Evolutionary conservation across 257 asterid genomes (phyloP), one percentile per base, ranked within the genome.

Genomic region (Perilla frutescens): DNA sequence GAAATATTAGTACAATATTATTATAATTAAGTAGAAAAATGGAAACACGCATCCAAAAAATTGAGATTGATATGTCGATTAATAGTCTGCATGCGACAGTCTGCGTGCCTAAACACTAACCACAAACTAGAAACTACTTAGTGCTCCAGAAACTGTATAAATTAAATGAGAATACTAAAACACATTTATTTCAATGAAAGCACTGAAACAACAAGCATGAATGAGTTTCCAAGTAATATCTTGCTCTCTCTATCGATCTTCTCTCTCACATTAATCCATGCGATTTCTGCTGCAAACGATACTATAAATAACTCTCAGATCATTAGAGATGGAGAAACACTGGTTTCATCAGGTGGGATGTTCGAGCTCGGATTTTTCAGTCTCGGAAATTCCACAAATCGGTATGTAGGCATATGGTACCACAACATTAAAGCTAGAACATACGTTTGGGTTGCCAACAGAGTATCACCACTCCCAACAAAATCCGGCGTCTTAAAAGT

Each of bases 331-430:
- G 66, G 66, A 13, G 66, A 61, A 6, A 61, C 66, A 1, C 3
- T 61, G 32, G 49, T 34, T 61, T 61, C 66, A 61, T 61, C 66
- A 6, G 66, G 49, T n/a, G 66, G 34, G 9, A 7, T 37, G 66
- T 61, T 61, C 6, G 66, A 61, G 8, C 49, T 61, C 2, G 72
- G 72, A 8, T 49, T 61, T 39, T 61, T 37, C 48, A 61, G 13
- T 8, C 26, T 29, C 4, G 45, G 48, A 37, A 61, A 61, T 7
- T 61, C 66, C 1, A 5, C 49, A 5, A 61, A 61, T 3, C 49
- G 66, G 49, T 61, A 61, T 7, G 3, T 61, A 4, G 72, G 61
- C 10, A 14, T 67, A 4, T 67, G 72, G 62, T 37, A 67, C 39
- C n/a, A 50, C 2, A 50, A 50, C 11, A 34, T 50, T 1, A n/a